Evolutionary conservation across 164 flowering plant species (phyloP), one percentile per base, ranked within the genome.

Genomic region (Brasenia schreberi): DNA sequence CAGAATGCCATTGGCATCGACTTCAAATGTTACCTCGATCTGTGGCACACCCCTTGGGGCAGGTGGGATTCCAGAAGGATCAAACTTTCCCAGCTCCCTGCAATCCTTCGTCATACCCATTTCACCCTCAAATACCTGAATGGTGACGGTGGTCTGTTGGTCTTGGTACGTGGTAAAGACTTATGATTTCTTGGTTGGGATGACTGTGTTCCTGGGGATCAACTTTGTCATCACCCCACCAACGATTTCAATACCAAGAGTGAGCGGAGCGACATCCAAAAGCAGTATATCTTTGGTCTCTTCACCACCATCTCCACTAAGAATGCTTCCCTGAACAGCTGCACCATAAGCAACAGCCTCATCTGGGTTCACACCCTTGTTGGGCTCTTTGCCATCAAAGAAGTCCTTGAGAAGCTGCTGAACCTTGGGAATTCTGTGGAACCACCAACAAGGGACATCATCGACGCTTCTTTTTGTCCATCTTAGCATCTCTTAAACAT

Each of bases 281-380:
- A 91, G 85, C 76, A 91, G 90, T 59, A 91, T 86, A 74, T 89
- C 96, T 88, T 90, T 90, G 59, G 93, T 90, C 70, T 90, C 95
- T 11, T 85, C 96, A 62, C 96, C 96, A 61, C 95, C 97, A 70
- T 90, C 97, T 66, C 97, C 97, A 63, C 93, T 87, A 76, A 90
- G 79, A 69, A 90, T 85, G 70, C 95, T 83, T 70, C 93, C 97
- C 72, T 91, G 97, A 0, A 91, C 91, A 19, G 97, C 96, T 75
- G 96, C 97, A 73, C 97, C 97, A 76, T 42, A 88, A 18, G 97
- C 96, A 77, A 91, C 97, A 49, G 96, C 97, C 71, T 91, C 97
- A 80, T 91, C 97, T 19, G 97, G 97, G 81, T 91, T 91, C 68
- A 90, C 95, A 72, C 95, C 95, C 80, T 88, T 87, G 85, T 83